A percentile compares a stretch with the other conserved stretches of the same genome.
These are phyloP conservation scores for Juglanconis juglandina DNA, from an alignment of 2,329 filamentous ascomycete genomes.

Conservation along the genomic window DNA sequence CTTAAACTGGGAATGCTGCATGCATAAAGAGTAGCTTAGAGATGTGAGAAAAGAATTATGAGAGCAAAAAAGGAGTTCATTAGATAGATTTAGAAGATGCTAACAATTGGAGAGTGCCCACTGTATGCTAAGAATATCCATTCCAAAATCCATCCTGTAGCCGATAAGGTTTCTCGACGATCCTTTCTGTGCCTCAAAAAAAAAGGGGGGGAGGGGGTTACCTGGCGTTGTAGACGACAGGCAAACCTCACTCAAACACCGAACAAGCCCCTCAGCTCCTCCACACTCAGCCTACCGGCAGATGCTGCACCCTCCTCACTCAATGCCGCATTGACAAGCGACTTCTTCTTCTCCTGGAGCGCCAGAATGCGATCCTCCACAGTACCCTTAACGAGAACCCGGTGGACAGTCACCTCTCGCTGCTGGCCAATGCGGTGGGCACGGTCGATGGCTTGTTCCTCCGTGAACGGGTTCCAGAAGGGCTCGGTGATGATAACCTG, in stretches of 20 bases:
- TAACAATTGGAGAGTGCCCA: too few relatives aligned
- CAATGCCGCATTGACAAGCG: conserved; percentile 70
- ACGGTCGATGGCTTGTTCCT: conserved; percentile 83
- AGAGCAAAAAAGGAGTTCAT: too few relatives aligned
- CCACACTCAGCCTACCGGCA: neutral
- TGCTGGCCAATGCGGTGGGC: conserved; percentile 79
- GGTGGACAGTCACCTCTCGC: conserved; percentile 69
- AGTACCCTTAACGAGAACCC: conserved; percentile 68
- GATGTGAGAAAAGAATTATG: too few relatives aligned
- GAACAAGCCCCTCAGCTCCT: conserved; percentile 6
- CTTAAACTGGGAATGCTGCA: too few relatives aligned
- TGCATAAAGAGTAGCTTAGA: too few relatives aligned
- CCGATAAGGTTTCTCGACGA: too few relatives aligned
- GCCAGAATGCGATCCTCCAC: conserved; percentile 80
- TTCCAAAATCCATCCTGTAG: too few relatives aligned
- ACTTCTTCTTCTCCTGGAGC: conserved; percentile 72
- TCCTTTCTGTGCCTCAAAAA: too few relatives aligned
- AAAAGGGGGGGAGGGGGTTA: too few relatives aligned
- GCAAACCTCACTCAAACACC: neutral
- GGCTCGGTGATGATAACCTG: conserved; percentile 84
- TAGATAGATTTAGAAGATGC: too few relatives aligned
- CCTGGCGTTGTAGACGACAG: too few relatives aligned
- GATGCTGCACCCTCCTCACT: conserved; percentile 53
- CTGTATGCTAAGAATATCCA: too few relatives aligned
- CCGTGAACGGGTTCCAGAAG: conserved; percentile 87